Percentiles rank a stretch among this genome's conserved stretches.
Evolutionary conservation across 345 rosid genomes (phyloP).

Genomic region (Melastoma malabathricum): DNA sequence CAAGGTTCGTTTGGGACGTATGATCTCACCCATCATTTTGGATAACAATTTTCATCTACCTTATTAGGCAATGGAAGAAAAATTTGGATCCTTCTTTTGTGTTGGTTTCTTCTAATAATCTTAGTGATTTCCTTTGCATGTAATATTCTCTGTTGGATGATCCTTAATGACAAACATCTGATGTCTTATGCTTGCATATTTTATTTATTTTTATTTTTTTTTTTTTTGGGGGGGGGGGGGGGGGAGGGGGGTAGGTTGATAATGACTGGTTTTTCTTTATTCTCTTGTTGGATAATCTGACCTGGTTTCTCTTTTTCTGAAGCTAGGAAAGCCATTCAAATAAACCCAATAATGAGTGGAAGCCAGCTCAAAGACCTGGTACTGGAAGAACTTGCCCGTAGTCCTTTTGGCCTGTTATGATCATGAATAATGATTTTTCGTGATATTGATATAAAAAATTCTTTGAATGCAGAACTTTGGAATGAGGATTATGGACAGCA

Average conservation of each 20-base stretch:
- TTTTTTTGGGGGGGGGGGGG: too few relatives aligned
- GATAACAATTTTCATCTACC: too few relatives aligned
- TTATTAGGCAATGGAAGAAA: too few relatives aligned
- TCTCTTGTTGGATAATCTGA: constrained; percentile 5
- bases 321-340: constrained; percentile 40
- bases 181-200: background rate
- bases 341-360: constrained; percentile 35
- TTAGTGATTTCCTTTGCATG: too few relatives aligned
- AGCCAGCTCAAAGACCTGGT: constrained; percentile 48
- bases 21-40: too few relatives aligned
- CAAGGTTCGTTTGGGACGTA: constrained; percentile 27
- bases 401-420: background rate
- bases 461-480: constrained; percentile 29
- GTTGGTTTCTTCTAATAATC: too few relatives aligned
- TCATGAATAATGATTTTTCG: background rate
- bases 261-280: background rate
- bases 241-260: too few relatives aligned
- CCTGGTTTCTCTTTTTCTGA: constrained; percentile 13
- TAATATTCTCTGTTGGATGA: too few relatives aligned
- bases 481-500: constrained; percentile 18
- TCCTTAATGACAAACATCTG: background rate
- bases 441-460: background rate
- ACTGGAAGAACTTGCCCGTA: constrained; percentile 9
- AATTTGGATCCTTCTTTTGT: too few relatives aligned
- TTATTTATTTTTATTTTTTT: too few relatives aligned